Base-by-base conservation (phyloP, 2,329 filamentous ascomycete species). In the Chaetomium strumarium region DNA sequence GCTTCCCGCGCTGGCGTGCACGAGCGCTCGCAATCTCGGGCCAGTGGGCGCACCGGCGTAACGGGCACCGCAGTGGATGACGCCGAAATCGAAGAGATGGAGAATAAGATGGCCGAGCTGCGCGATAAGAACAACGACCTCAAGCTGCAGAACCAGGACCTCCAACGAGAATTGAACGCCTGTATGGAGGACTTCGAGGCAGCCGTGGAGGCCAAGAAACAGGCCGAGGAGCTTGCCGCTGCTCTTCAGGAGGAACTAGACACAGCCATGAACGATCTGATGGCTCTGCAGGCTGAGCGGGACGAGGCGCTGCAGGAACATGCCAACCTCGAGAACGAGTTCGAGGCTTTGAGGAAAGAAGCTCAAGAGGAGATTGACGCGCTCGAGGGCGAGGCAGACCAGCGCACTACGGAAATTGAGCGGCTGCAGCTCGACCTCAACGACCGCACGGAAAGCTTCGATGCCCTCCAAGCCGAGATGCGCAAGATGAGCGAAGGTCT, bases 381-480 rank as follows among this genome's bases (percentile, higher is more conserved):
- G 0, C 72, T 90, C 38, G 83, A 91, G 33, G 80, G 78, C 11
- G 86, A 95, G 56, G 77, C 85, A 5, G 87, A 91, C 50, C 79
- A 86, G 63, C 85, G 86, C 55, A 80, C 81, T 41, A 79, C 83
- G 5, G 87, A 92, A 60, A 81, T 85, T 39, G 78, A 86, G 59
- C 80, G 82, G 13, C 71, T 93, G 24, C 80, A 86, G 52, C 76
- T 80, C 13, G 88, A 93, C 38, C 72, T 96, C 13, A 80, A 82
- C 56, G 86, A 88, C 58, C 82, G 86, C 48, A 84, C 84, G 12
- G 91, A 97, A 64, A 95, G 93, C 66, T 92, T 96, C 68, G 84
- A 86, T 58, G 88, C 89, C n/a, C 73, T 99, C 49, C 92, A 97
- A 65, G 84, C 86, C 54, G 93, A 97, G 74, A 93, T 99, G 85